Base-by-base conservation (phyloP, 2,329 filamentous ascomycete species). In the Aspergillus cejpii region DNA sequence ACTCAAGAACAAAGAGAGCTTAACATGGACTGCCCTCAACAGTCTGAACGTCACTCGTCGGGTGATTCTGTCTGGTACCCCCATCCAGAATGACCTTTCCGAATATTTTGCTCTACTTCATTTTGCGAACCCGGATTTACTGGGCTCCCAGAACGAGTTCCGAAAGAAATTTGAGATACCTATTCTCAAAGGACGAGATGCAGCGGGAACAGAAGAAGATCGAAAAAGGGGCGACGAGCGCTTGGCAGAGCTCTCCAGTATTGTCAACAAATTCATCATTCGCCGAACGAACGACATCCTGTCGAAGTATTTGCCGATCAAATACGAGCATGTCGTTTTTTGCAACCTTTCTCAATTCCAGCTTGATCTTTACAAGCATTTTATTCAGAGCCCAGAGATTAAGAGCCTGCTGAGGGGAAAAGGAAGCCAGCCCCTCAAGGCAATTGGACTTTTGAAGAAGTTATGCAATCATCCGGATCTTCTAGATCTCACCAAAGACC, bases 241-340 rank as follows among this genome's bases (percentile, higher is more conserved):
- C 41, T 78, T 95, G 15, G 74, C 76, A 3, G 91, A 95, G 59
- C 77, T 98, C 11, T 79, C 95, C 2, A 74, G 75, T 2, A 74
- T 94, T 36, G 92, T 98, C 62, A 98, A 97, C 72, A 96, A 94
- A 61, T 98, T 98, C 70, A 94, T 98, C 64, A 98, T 98, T 58
- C 85, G 92, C 48, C 83, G 92, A 46, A 96, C 91, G 3, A 98
- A 98, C 76, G 92, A 98, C 61, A 94, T 98, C 50, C 71, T 98
- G 19, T 96, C 91, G 41, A 98, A 98, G 66, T 98, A 98, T 62
- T 72, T 98, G 47, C 92, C 92, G 0, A 83, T 97, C 72, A 98
- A 98, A 72, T 98, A 98, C 68, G 92, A 98, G 67, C 92, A 98
- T 64, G 92, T 98, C 23, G 92, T 98, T 1, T 98, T 98, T 70